Base-by-base conservation (phyloP, 2,329 filamentous ascomycete genomes). In the Talaromyces sp. region DNA sequence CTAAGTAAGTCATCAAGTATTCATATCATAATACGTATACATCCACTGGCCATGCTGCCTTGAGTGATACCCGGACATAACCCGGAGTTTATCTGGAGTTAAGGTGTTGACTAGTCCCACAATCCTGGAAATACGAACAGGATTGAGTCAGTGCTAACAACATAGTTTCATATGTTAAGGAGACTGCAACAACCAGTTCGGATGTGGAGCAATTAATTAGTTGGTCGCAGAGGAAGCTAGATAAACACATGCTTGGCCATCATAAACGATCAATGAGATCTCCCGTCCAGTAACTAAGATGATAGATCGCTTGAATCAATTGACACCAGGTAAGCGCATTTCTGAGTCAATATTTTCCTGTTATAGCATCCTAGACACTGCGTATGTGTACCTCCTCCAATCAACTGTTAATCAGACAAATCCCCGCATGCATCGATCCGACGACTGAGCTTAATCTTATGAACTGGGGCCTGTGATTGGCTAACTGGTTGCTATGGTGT, bases 1-100 rank as follows among this genome's bases (percentile, higher is more conserved):
- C 29, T 53, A 31, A 11, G 11, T 38, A 38, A 34, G 31, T 11
- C 11, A 10, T 34, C 13, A 38, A 5, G 36, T 38, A 38, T 51
- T 5, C 8, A 51, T n/a, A 27, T 51, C n/a, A 56, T 7, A 11
- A 4, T 11, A 34, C 29, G n/a, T 6, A 17, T 36, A 36, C 25
- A 36, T 56, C 17, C 10, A 8, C n/a, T 22, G 19, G 19, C 5
- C 19, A 15, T 56, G 15, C 7, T n/a, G 19, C 17, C 36, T 27
- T 6, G 19, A 45, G 17, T 45, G 36, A n/a, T 58, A 10, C n/a
- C 15, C 56, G 56, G 56, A 45, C 36, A 59, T 59, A 59, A 45
- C 22, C 25, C 56, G 56, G 56, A 45, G 22, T 45, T 59, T 58
- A 43, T 40, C 34, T 59, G 56, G 56, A 59, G 22, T 59, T 59